Evolutionary conservation across 2,329 filamentous ascomycete genomes (phyloP).

Genomic region (Colletotrichum navitas): DNA sequence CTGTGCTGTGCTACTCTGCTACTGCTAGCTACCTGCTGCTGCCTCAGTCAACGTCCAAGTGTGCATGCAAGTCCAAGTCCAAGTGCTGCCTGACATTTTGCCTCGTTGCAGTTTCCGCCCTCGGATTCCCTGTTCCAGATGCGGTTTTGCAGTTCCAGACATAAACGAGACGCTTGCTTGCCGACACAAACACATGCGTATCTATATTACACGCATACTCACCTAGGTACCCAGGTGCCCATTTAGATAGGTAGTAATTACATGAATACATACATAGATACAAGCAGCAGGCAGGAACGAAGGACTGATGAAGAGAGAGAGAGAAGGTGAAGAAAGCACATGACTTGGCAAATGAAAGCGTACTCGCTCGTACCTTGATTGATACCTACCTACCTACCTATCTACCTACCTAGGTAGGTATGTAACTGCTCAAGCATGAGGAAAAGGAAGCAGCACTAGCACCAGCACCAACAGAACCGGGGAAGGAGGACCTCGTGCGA

Average conservation of each 20-base stretch:
- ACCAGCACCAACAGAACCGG: too few species aligned
- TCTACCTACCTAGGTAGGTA: too few species aligned
- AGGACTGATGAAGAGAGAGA: not conserved
- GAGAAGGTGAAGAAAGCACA: not conserved
- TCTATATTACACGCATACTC: not conserved
- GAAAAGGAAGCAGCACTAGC: not conserved
- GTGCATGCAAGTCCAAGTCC: not conserved
- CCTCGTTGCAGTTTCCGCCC: constrained; percentile 6
- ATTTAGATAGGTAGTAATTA: too few species aligned
- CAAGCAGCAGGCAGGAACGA: not conserved
- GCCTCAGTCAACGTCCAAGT: too few species aligned
- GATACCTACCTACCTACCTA: too few species aligned
- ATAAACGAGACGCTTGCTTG: not conserved
- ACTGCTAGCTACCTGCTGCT: not conserved
- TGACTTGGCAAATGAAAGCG: not conserved
- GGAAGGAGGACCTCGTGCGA: not conserved
- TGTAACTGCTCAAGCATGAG: not conserved
- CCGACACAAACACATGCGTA: not conserved
- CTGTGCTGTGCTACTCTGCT: not conserved
- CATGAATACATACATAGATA: not conserved
- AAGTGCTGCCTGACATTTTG: not conserved
- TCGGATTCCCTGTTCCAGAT: constrained; percentile 3
- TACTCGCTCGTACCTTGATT: too few species aligned
- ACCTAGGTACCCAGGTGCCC: too few species aligned
- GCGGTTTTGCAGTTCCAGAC: constrained; percentile 1